phyloP scores from a whole-genome alignment of 441 rosid species.

The Aleurites moluccanus region DNA sequence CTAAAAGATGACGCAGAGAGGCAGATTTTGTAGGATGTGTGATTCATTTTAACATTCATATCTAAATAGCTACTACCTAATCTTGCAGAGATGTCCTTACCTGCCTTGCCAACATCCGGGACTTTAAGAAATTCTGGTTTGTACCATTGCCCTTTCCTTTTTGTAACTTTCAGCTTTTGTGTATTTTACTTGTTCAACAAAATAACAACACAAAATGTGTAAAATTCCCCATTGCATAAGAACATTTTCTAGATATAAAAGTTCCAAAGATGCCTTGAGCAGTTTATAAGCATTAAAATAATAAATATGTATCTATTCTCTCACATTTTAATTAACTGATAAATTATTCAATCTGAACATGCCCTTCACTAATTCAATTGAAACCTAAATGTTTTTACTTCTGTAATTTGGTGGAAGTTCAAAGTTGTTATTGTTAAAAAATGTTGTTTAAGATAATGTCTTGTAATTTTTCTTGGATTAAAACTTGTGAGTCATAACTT shows the following conservation, averaged over 20 bases:
- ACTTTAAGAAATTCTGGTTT: constrained; percentile 68
- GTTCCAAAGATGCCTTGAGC: background rate
- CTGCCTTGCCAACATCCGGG: constrained; percentile 88
- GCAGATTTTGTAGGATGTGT: background rate
- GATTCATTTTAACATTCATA: constrained; percentile 1
- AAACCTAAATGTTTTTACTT: background rate
- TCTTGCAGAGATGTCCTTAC: constrained; percentile 89
- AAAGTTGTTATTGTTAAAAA: background rate
- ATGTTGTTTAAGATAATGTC: background rate
- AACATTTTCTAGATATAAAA: background rate
- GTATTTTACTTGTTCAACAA: background rate
- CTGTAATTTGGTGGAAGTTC: background rate
- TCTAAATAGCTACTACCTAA: constrained; percentile 25
- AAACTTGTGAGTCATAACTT: too few relatives aligned
- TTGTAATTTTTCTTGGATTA: too few relatives aligned
- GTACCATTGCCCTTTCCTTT: constrained; percentile 4
- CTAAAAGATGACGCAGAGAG: background rate
- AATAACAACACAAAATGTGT: background rate
- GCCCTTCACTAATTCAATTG: background rate
- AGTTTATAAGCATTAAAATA: background rate
- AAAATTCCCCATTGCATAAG: background rate
- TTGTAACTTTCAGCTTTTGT: background rate
- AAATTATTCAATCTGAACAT: background rate
- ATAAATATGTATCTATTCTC: background rate
- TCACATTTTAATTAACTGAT: background rate